These are phyloP conservation scores for Trichoderma virens DNA, from an alignment of 495 filamentous ascomycete species.

Conservation along the genomic window DNA sequence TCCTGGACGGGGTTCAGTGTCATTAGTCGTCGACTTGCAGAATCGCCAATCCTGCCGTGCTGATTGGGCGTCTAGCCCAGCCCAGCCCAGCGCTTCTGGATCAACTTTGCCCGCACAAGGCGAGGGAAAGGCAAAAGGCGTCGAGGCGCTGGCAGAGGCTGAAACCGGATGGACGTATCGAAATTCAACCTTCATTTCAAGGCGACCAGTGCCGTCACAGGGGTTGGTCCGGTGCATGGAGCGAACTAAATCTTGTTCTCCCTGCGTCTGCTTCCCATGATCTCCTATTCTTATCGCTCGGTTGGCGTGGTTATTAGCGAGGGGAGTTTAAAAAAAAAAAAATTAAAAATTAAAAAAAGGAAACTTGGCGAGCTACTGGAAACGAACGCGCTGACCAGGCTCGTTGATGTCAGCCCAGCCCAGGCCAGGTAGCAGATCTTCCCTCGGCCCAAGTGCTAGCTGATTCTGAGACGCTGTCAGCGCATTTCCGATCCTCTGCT, in stretches of 20 bases:
- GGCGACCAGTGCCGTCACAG: background rate
- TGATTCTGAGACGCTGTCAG: conserved; percentile 5
- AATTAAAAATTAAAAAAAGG: too few relatives aligned
- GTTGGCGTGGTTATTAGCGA: conserved; percentile 2
- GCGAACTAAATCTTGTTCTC: background rate
- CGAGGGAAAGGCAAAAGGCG: background rate
- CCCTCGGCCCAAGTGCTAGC: background rate
- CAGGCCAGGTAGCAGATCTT: conserved; percentile 5
- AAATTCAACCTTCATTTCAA: background rate
- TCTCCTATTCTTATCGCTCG: conserved; percentile 9
- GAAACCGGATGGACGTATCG: background rate
- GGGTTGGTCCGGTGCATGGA: background rate
- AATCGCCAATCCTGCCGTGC: background rate
- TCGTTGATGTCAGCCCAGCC: conserved; percentile 5
- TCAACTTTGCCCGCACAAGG: background rate
- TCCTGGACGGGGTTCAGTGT: background rate
- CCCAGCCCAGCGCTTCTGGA: background rate
- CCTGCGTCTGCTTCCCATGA: conserved; percentile 1
- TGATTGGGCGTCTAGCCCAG: background rate
- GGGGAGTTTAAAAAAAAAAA: too few relatives aligned
- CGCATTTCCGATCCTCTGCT: background rate
- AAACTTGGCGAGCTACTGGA: background rate
- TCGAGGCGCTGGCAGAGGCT: background rate
- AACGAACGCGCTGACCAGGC: background rate
- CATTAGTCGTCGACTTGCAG: background rate